Conservation (phyloP, 2,329 filamentous ascomycete genomes). For the Boeremia lycopersici region DNA sequence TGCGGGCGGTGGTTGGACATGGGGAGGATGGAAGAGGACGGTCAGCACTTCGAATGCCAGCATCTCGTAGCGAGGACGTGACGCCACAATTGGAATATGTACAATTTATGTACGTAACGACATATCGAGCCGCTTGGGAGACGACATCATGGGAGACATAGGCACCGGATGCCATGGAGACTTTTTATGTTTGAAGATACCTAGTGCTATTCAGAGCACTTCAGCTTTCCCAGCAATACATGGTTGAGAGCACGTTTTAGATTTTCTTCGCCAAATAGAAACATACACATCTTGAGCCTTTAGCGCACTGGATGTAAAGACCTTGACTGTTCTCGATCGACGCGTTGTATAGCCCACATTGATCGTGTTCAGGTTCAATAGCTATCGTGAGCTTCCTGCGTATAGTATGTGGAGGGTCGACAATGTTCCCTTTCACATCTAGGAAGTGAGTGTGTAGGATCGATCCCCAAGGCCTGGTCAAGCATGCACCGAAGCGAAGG, state of each 20-base stretch:
- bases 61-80: neutral
- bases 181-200: constrained; percentile 12
- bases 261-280: constrained; percentile 7
- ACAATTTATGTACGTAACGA: neutral
- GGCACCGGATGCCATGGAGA: constrained; percentile 4
- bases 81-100: neutral
- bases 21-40: constrained; percentile 45
- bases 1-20: constrained; percentile 36
- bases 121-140: neutral
- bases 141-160: neutral
- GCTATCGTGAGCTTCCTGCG: neutral
- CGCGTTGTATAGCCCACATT: neutral
- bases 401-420: neutral
- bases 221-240: constrained; percentile 9
- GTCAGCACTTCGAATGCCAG: constrained; percentile 27
- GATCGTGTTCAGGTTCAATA: neutral
- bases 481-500: neutral
- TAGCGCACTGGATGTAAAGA: neutral
- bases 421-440: neutral
- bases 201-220: constrained; percentile 4
- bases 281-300: neutral
- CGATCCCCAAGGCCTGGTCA: neutral
- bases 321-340: neutral
- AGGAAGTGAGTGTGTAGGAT: too few species aligned
- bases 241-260: constrained; percentile 11